Conservation (phyloP, 176 grass and related monocot genomes). For the Otatea glauca region DNA sequence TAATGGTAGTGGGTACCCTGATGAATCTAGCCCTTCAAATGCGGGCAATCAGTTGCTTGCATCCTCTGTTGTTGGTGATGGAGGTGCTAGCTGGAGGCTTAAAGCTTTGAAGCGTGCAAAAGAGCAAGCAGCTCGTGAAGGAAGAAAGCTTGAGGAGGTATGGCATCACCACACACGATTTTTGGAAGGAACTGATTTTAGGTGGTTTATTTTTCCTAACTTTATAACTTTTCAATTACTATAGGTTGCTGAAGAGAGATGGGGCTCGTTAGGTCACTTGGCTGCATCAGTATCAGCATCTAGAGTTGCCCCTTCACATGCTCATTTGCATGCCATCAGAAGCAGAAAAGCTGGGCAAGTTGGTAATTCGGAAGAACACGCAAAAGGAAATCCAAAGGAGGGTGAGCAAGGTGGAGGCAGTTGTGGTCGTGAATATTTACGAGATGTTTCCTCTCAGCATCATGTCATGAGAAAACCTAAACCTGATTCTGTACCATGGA, state of each 20-base stretch:
- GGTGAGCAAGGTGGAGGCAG: slow-evolving; percentile 33
- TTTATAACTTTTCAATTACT: slow-evolving; percentile 13
- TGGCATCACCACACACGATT: not conserved
- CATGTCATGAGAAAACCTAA: slow-evolving; percentile 85
- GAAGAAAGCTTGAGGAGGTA: slow-evolving; percentile 78
- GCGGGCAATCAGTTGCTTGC: slow-evolving; percentile 52
- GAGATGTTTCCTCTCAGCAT: slow-evolving; percentile 68
- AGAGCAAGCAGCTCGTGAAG: slow-evolving; percentile 92
- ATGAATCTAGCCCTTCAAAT: slow-evolving; percentile 53
- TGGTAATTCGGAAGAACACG: slow-evolving; percentile 45
- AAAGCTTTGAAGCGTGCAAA: slow-evolving; percentile 98
- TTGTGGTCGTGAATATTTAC: slow-evolving; percentile 61
- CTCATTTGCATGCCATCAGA: slow-evolving; percentile 85
- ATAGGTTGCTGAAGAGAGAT: slow-evolving; percentile 88
- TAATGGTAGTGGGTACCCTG: slow-evolving; percentile 76
- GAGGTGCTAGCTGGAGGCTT: slow-evolving; percentile 94
- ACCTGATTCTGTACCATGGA: slow-evolving; percentile 79
- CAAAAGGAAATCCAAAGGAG: slow-evolving; percentile 42
- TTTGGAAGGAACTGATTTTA: not conserved
- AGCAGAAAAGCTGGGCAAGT: slow-evolving; percentile 64
- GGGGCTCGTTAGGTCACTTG: slow-evolving; percentile 74
- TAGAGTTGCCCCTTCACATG: slow-evolving; percentile 62
- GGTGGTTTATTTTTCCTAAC: not conserved
- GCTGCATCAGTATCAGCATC: slow-evolving; percentile 71
- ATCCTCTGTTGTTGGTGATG: slow-evolving; percentile 84